Percentiles rank a stretch among this genome's conserved stretches.
phyloP scores from a whole-genome alignment of 371 early-diverging fungal species.

The Mucor lusitanicus region DNA sequence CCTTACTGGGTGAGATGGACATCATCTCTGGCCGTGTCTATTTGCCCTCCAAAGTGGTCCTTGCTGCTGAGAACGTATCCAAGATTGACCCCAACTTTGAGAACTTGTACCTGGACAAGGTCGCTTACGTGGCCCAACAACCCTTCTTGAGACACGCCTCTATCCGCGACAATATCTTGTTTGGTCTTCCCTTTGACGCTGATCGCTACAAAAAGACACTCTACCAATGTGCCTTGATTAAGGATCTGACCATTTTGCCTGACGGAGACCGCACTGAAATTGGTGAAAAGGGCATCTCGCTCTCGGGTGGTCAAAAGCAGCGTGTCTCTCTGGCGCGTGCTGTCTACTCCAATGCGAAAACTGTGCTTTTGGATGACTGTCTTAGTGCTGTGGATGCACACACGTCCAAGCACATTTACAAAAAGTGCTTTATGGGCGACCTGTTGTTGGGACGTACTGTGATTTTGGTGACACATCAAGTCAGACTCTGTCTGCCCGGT shows the following conservation, averaged over 20 bases:
- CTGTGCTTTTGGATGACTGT: conserved; percentile 78
- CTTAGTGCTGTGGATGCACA: conserved; percentile 85
- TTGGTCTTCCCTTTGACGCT: conserved; percentile 71
- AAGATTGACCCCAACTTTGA: conserved; percentile 41
- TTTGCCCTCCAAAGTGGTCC: conserved; percentile 23
- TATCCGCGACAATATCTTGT: conserved; percentile 84
- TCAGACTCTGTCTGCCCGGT: conserved; percentile 70
- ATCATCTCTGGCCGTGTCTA: conserved; percentile 49
- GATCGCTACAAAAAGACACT: conserved; percentile 69
- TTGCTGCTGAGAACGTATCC: conserved; percentile 10
- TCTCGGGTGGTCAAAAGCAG: conserved; percentile 90
- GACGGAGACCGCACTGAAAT: conserved; percentile 89
- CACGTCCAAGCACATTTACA: conserved; percentile 80
- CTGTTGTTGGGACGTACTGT: conserved; percentile 77
- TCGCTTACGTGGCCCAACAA: conserved; percentile 81
- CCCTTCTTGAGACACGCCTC: conserved; percentile 81
- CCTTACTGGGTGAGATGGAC: conserved; percentile 73
- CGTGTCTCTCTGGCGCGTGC: conserved; percentile 80
- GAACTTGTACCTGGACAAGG: conserved; percentile 42
- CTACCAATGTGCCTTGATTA: conserved; percentile 70
- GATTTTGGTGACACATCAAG: conserved; percentile 87
- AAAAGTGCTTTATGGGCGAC: conserved; percentile 66
- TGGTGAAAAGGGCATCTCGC: conserved; percentile 87
- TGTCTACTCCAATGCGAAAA: conserved; percentile 74
- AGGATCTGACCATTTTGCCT: conserved; percentile 80